A percentile compares a stretch with the other conserved stretches of the same genome.
These are phyloP conservation scores for Saprolegnia parasitica DNA, from an alignment of 352 stramenopile genomes.

Conservation along the genomic window DNA sequence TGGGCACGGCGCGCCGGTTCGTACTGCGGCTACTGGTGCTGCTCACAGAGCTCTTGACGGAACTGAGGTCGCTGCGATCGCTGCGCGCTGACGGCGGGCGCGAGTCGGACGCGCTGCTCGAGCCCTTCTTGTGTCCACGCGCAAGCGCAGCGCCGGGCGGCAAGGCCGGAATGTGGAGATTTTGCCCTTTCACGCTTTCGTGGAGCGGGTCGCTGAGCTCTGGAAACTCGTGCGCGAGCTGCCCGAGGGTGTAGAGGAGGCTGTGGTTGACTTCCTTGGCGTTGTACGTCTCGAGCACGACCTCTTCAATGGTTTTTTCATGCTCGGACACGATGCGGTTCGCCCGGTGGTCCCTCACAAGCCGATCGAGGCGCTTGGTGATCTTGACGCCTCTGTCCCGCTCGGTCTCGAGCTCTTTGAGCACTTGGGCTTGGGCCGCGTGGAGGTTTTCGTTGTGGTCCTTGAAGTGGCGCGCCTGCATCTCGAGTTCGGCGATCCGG, in stretches of 20 bases:
- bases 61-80: slow-evolving; percentile 43
- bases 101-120: slow-evolving; percentile 35
- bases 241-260: slow-evolving; percentile 88
- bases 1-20: background rate
- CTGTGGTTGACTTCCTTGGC: slow-evolving; percentile 78
- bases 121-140: slow-evolving; percentile 27
- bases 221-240: slow-evolving; percentile 91
- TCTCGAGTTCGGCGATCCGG: slow-evolving; percentile 63
- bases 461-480: slow-evolving; percentile 52
- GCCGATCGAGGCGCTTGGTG: slow-evolving; percentile 61
- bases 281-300: slow-evolving; percentile 69
- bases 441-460: slow-evolving; percentile 63
- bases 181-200: slow-evolving; percentile 57
- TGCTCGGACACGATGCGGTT: slow-evolving; percentile 37
- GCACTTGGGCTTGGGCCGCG: slow-evolving; percentile 51
- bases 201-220: slow-evolving; percentile 86
- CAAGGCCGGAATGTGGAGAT: slow-evolving; percentile 72
- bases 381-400: slow-evolving; percentile 65
- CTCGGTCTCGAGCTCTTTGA: slow-evolving; percentile 65
- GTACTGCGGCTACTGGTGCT: background rate
- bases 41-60: background rate
- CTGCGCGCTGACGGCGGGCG: slow-evolving; percentile 60
- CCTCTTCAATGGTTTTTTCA: slow-evolving; percentile 67
- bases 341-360: slow-evolving; percentile 49
- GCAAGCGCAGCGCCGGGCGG: slow-evolving; percentile 54